Percentiles rank a stretch among this genome's conserved stretches.
Conservation (phyloP, 1,139 yeast genomes). For the Hyphopichia fennica region DNA sequence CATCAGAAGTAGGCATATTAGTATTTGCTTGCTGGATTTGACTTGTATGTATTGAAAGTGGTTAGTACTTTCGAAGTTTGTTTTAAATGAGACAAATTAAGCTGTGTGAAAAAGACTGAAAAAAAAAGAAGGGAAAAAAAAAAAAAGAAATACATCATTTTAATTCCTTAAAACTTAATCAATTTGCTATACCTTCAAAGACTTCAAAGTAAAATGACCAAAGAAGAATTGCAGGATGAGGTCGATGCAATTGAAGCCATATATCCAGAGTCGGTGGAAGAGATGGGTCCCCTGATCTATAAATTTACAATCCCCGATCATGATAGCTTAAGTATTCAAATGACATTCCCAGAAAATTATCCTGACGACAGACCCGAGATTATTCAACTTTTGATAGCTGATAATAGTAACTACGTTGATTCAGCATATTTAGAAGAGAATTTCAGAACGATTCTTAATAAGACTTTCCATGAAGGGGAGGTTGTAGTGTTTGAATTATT, state of each 20-base stretch:
- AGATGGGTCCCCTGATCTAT: constrained; percentile 39
- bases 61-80: too few species aligned
- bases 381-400: constrained; percentile 47
- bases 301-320: constrained; percentile 65
- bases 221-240: constrained; percentile 72
- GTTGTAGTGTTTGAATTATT: constrained; percentile 82
- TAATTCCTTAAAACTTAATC: too few species aligned
- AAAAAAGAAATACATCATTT: too few species aligned
- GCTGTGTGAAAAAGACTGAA: too few species aligned
- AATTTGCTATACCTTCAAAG: not conserved
- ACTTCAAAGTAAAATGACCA: constrained; percentile 24
- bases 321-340: constrained; percentile 53
- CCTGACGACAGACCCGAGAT: constrained; percentile 65
- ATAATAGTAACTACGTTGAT: constrained; percentile 35
- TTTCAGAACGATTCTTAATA: constrained; percentile 50
- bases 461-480: constrained; percentile 53
- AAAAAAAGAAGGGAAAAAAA: too few species aligned
- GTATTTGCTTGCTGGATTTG: not conserved
- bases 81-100: too few species aligned
- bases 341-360: constrained; percentile 69
- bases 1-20: constrained; percentile 18
- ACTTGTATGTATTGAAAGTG: too few species aligned
- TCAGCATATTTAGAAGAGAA: constrained; percentile 41
- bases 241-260: constrained; percentile 83
- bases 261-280: constrained; percentile 59